A percentile compares a stretch with the other conserved stretches of the same genome.
These are phyloP conservation scores for Tuber borchii DNA, from an alignment of 495 filamentous ascomycete species.

Conservation along the genomic window DNA sequence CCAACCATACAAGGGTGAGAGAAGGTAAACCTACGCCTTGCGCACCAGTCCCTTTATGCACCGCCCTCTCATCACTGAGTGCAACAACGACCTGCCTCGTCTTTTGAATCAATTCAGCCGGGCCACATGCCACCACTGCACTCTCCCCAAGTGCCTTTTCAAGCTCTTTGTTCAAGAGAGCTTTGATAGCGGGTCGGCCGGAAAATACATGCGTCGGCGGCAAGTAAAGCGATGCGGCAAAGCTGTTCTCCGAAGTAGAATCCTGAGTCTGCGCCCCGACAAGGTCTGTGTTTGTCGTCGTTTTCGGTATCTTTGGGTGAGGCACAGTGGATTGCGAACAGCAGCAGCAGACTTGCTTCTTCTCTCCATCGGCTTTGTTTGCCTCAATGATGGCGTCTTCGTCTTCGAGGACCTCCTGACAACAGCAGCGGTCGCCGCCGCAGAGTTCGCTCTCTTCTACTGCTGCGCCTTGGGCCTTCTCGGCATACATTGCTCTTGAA, in stretches of 20 bases:
- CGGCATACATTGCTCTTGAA: not conserved
- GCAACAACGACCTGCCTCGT: slow-evolving; percentile 61
- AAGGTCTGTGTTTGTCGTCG: not conserved
- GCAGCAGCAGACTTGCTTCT: slow-evolving; percentile 27
- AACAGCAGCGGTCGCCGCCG: slow-evolving; percentile 50
- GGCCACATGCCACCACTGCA: slow-evolving; percentile 76
- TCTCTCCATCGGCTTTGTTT: slow-evolving; percentile 1
- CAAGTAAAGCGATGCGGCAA: slow-evolving; percentile 3
- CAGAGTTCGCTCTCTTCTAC: slow-evolving; percentile 27
- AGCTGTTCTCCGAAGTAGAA: not conserved
- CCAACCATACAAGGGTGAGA: not conserved
- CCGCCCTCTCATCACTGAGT: slow-evolving; percentile 75
- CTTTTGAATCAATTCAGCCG: slow-evolving; percentile 57
- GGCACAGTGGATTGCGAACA: slow-evolving; percentile 2
- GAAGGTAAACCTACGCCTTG: slow-evolving; percentile 60
- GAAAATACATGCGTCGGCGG: slow-evolving; percentile 27
- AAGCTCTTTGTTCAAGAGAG: slow-evolving; percentile 52
- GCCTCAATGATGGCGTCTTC: slow-evolving; percentile 45
- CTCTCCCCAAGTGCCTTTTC: slow-evolving; percentile 76
- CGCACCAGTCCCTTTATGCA: slow-evolving; percentile 85
- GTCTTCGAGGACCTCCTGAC: slow-evolving; percentile 49
- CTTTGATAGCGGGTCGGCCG: slow-evolving; percentile 44
- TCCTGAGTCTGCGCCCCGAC: slow-evolving; percentile 5
- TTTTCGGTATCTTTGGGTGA: not conserved
- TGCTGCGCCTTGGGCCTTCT: not conserved